Percentiles rank a stretch among this genome's conserved stretches.
Conservation (phyloP, 805 yeast species). For the Ogataea polymorpha region DNA sequence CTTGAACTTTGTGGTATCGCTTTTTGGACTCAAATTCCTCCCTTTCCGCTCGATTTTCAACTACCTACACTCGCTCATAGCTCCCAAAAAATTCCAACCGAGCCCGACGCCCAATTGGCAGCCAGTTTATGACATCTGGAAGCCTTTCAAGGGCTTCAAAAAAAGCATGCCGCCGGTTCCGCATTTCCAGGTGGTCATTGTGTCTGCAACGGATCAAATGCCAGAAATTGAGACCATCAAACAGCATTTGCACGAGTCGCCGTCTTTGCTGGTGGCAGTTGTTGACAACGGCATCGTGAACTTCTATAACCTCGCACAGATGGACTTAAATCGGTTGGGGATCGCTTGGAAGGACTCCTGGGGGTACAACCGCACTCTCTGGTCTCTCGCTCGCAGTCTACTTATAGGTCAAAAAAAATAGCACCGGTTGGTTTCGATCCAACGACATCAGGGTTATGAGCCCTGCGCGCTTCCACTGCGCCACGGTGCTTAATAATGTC, state of each 20-base stretch:
- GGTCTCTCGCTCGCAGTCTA: background rate
- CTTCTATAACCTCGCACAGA: slow-evolving; percentile 49
- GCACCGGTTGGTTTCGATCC: slow-evolving; percentile 97
- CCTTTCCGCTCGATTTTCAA: background rate
- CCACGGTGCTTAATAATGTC: slow-evolving; percentile 69
- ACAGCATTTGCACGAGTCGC: slow-evolving; percentile 44
- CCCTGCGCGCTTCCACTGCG: slow-evolving; percentile 99
- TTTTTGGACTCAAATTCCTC: background rate
- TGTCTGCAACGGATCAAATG: slow-evolving; percentile 45
- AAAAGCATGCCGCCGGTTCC: slow-evolving; percentile 70
- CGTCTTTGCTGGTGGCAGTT: slow-evolving; percentile 56
- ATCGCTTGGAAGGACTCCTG: slow-evolving; percentile 28
- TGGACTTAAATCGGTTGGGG: slow-evolving; percentile 40
- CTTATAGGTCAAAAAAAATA: slow-evolving; percentile 39
- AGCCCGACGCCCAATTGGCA: background rate
- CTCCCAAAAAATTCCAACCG: background rate
- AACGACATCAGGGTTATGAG: slow-evolving; percentile 98
- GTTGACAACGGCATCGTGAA: slow-evolving; percentile 75
- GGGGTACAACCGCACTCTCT: background rate
- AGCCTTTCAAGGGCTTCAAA: slow-evolving; percentile 68
- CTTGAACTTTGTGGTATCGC: background rate
- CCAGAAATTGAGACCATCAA: slow-evolving; percentile 47
- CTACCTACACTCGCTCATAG: slow-evolving; percentile 1
- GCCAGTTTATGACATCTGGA: slow-evolving; percentile 73
- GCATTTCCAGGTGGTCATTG: slow-evolving; percentile 67